Evolutionary conservation across 2,329 filamentous ascomycete genomes (phyloP), one percentile per base, ranked within the genome.

Genomic region (Pseudodiploospora longispora): DNA sequence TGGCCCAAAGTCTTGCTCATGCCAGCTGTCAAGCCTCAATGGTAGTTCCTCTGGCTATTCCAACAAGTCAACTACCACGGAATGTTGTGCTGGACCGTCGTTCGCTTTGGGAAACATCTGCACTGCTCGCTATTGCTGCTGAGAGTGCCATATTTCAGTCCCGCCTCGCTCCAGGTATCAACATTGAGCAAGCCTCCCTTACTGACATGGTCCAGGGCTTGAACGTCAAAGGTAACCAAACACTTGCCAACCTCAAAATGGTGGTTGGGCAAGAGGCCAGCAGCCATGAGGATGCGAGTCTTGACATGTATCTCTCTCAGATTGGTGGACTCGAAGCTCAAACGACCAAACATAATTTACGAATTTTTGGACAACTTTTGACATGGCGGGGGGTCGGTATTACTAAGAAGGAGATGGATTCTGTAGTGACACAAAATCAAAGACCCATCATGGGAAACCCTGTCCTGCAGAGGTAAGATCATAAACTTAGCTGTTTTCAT

Each of bases 121-220:
- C 85, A 2, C 66, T 96, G 10, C 74, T 95, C 49, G 78, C 81
- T 10, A 74, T 85, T 1, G 86, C 85, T 2, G 60, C 95, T 9
- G 93, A 97, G 62, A 87, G 80, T 27, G 78, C 84, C 31, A 87
- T 84, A 1, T 66, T 97, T 10, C 85, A 87, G 6, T 83, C 87
- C 1, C 77, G 91, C 3, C 65, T 95, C 30, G 74, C 72, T 30
- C 62, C 71, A 8, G 61, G 61, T 4, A 61, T 54, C 50, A 69
- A 60, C 52, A 66, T 44, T 4, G 51, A 53, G 27, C 51, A 66
- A 48, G 72, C 58, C 27, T 79, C 74, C 1, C 65, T 93, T 38
- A 73, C 76, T 34, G 74, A 80, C 41, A 64, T 91, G 38, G 76
- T 82, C 30, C 77, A 80, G 43, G 71, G 77, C 9, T 67, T 94